Conservation (phyloP, 164 flowering plant genomes). For the Houttuynia cordata region DNA sequence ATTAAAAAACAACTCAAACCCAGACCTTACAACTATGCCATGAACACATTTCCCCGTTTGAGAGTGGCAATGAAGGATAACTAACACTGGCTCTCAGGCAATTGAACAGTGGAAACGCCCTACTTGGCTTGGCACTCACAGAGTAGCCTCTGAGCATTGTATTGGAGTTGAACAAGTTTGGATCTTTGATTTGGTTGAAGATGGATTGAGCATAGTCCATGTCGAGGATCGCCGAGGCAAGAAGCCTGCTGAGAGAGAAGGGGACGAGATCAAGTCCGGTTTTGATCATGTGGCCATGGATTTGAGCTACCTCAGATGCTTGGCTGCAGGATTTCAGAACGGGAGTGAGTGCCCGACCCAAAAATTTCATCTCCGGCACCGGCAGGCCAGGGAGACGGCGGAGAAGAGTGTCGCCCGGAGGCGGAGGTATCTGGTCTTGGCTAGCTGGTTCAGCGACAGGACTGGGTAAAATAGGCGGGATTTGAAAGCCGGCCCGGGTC, state of each 20-base stretch:
- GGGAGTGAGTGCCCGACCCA: slow-evolving; percentile 1
- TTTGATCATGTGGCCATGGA: slow-evolving; percentile 31
- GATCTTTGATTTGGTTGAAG: slow-evolving; percentile 15
- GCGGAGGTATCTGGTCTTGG: too few relatives aligned
- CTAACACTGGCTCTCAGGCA: slow-evolving; percentile 16
- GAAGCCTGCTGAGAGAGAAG: slow-evolving; percentile 31
- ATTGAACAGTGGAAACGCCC: slow-evolving; percentile 20
- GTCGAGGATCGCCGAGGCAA: slow-evolving; percentile 19
- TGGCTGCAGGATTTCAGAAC: slow-evolving; percentile 15
- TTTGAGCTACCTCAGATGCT: slow-evolving; percentile 17
- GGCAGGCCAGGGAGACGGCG: too few relatives aligned
- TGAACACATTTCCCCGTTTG: slow-evolving; percentile 27
- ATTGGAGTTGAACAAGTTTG: slow-evolving; percentile 34
- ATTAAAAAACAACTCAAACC: slow-evolving; percentile 3
- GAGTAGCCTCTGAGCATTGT: slow-evolving; percentile 32
- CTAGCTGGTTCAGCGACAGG: too few relatives aligned
- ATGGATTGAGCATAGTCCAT: slow-evolving; percentile 24
- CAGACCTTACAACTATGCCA: slow-evolving; percentile 10
- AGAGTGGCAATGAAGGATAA: slow-evolving; percentile 25
- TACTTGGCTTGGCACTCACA: slow-evolving; percentile 11
- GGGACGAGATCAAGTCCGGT: slow-evolving; percentile 16
- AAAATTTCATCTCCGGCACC: too few relatives aligned
- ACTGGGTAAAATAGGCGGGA: too few relatives aligned
- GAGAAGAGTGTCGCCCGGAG: too few relatives aligned
- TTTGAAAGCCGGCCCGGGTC: too few relatives aligned